These are phyloP conservation scores for Capsicum pubescens DNA, from an alignment of 257 asterid genomes.

Conservation along the genomic window DNA sequence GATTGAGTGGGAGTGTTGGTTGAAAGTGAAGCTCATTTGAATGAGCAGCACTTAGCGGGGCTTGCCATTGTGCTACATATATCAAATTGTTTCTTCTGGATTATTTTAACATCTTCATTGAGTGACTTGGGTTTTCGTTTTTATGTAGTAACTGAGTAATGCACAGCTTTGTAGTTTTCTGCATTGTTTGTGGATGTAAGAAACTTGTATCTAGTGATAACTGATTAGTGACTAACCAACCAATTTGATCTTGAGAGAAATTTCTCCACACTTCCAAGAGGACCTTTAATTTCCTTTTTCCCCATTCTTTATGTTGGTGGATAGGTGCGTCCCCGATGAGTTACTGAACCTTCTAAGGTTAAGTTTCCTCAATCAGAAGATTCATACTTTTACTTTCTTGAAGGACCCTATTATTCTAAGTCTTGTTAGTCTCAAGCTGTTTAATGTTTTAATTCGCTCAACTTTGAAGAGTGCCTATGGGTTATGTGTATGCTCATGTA, in stretches of 20 bases:
- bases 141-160: neutral
- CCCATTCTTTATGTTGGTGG: neutral
- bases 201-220: constrained; percentile 4
- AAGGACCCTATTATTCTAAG: neutral
- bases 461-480: neutral
- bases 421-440: neutral
- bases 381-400: neutral
- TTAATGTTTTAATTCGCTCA: neutral
- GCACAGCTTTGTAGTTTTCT: neutral
- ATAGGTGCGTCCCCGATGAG: too few species aligned
- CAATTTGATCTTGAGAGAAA: neutral
- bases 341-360: neutral
- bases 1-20: constrained; percentile 1
- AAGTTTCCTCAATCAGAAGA: neutral
- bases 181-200: neutral
- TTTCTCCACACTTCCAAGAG: neutral
- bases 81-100: neutral
- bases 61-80: neutral
- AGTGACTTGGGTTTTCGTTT: neutral
- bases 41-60: neutral
- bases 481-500: neutral
- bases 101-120: neutral
- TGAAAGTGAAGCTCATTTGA: neutral
- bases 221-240: neutral
- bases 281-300: neutral